These are phyloP conservation scores for Penicillium cataractarum DNA, from an alignment of 495 filamentous ascomycete genomes.

Conservation along the genomic window DNA sequence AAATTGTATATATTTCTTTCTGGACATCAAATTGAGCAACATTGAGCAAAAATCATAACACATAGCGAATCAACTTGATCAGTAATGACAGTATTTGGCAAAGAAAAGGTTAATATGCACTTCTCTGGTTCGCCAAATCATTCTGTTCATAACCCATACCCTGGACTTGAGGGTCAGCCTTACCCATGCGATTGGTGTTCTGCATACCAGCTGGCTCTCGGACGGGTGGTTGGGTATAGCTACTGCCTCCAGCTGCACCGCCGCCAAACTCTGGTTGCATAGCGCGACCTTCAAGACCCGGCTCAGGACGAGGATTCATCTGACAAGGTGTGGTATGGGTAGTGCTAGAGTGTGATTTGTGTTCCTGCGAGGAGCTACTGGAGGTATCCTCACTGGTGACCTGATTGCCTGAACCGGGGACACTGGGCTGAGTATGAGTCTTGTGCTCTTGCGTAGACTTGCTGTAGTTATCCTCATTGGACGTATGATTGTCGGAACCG, in stretches of 20 bases:
- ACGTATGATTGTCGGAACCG: constrained; percentile 8
- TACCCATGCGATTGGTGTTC: constrained; percentile 13
- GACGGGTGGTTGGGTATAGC: not conserved
- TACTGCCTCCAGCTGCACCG: constrained; percentile 16
- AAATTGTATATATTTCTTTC: not conserved
- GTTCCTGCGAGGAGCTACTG: constrained; percentile 18
- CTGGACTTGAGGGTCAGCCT: constrained; percentile 11
- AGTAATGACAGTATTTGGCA: not conserved
- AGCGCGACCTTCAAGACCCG: not conserved
- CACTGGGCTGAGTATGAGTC: not conserved
- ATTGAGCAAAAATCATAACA: not conserved
- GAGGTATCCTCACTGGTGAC: constrained; percentile 9
- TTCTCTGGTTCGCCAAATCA: constrained; percentile 14
- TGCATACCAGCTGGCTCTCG: constrained; percentile 1
- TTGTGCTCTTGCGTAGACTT: constrained; percentile 10
- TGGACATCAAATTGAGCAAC: not conserved
- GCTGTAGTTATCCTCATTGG: constrained; percentile 10
- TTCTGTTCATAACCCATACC: constrained; percentile 5
- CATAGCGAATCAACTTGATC: not conserved
- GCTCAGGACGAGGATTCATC: not conserved
- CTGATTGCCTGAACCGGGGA: not conserved
- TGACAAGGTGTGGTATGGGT: constrained; percentile 15
- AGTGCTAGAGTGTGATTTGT: constrained; percentile 18
- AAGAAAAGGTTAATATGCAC: constrained; percentile 7
- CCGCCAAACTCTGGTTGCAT: constrained; percentile 10